These are phyloP conservation scores for Petunia secreta DNA, from an alignment of 257 asterid species.

Conservation along the genomic window DNA sequence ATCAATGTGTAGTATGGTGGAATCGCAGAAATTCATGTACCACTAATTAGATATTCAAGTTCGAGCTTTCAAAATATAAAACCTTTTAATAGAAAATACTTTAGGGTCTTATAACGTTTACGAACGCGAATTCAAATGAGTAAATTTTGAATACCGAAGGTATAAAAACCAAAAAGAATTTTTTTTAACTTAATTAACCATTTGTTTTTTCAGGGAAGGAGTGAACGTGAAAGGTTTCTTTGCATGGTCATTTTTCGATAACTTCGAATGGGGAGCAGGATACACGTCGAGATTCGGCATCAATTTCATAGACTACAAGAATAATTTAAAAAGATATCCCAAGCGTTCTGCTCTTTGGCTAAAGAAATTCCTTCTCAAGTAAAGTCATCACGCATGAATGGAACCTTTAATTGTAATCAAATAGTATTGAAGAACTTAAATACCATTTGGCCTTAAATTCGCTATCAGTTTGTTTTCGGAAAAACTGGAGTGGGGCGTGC, in stretches of 20 bases:
- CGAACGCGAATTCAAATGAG: too few species aligned
- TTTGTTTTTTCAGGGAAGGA: slow-evolving; percentile 13
- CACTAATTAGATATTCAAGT: too few species aligned
- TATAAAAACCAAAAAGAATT: too few species aligned
- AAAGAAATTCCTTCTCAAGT: slow-evolving; percentile 25
- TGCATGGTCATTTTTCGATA: slow-evolving; percentile 30
- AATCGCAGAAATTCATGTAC: too few species aligned
- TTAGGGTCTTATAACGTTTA: too few species aligned
- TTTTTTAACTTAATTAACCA: too few species aligned
- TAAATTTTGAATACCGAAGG: too few species aligned
- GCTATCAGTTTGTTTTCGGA: neutral
- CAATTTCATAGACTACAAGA: slow-evolving; percentile 26
- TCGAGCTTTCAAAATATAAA: too few species aligned
- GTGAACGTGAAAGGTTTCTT: slow-evolving; percentile 27
- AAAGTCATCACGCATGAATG: neutral
- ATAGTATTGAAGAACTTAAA: neutral
- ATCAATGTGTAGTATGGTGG: too few species aligned
- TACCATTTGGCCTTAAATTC: neutral
- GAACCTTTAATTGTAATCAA: neutral
- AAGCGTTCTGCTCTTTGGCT: slow-evolving; percentile 29
- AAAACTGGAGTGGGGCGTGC: neutral
- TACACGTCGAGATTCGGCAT: slow-evolving; percentile 22
- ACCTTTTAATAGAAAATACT: too few species aligned
- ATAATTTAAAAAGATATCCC: slow-evolving; percentile 19
- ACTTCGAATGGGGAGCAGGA: slow-evolving; percentile 26